These are phyloP conservation scores for Carex cristatella DNA, from an alignment of 176 grass and related monocot genomes.

Conservation along the genomic window DNA sequence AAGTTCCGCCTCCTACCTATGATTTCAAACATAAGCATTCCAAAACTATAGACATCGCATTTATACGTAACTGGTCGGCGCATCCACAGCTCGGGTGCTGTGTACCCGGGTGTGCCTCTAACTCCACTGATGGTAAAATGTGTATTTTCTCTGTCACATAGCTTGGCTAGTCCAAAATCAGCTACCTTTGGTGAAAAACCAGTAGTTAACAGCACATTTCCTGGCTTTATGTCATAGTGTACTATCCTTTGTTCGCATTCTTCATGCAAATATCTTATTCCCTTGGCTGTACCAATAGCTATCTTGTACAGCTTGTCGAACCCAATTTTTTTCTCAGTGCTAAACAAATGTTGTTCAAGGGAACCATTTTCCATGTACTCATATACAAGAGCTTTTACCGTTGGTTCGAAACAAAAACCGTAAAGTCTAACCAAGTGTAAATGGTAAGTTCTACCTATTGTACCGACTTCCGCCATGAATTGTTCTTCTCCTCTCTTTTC, in stretches of 20 bases:
- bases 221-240: conserved; percentile 80
- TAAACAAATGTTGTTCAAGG: conserved; percentile 37
- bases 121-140: conserved; percentile 45
- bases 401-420: conserved; percentile 56
- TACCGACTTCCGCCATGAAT: conserved; percentile 68
- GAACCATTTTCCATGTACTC: conserved; percentile 62
- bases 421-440: conserved; percentile 69
- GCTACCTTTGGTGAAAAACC: conserved; percentile 47
- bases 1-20: conserved; percentile 55
- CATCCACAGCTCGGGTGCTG: conserved; percentile 70
- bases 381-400: conserved; percentile 51
- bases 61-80: conserved; percentile 49
- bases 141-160: conserved; percentile 46
- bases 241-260: conserved; percentile 54
- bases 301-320: conserved; percentile 37
- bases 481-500: conserved; percentile 41
- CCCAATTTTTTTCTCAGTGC: not conserved
- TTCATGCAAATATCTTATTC: conserved; percentile 56
- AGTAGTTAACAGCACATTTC: conserved; percentile 45
- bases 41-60: conserved; percentile 74
- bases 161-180: conserved; percentile 60
- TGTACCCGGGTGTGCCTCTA: conserved; percentile 53
- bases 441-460: conserved; percentile 54
- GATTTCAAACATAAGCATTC: conserved; percentile 65
- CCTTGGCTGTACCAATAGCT: conserved; percentile 42